These are phyloP conservation scores for Rhodosporidiobolus sp. DNA, from an alignment of 768 basidiomycete genomes.

Conservation along the genomic window DNA sequence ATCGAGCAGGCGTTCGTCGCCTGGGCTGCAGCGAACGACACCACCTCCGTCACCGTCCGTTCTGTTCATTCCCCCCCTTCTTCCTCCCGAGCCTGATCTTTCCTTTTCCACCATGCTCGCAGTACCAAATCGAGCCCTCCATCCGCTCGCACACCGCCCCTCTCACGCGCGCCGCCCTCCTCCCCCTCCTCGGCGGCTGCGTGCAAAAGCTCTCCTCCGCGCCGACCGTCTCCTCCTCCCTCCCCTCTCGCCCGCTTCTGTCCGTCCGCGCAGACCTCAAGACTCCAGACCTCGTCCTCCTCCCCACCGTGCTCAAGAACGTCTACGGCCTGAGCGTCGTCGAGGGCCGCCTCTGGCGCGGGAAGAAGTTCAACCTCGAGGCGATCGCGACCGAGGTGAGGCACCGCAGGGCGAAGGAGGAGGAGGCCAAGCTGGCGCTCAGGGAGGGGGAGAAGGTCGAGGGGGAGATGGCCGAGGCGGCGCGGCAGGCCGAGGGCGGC, in stretches of 20 bases:
- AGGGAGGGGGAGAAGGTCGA: not conserved
- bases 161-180: slow-evolving; percentile 26
- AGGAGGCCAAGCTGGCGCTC: slow-evolving; percentile 5
- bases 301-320: slow-evolving; percentile 35
- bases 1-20: slow-evolving; percentile 29
- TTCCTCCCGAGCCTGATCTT: not conserved
- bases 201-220: slow-evolving; percentile 14
- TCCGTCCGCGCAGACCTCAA: slow-evolving; percentile 31
- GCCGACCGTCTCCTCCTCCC: slow-evolving; percentile 18
- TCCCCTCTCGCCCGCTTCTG: slow-evolving; percentile 14
- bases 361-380: slow-evolving; percentile 38
- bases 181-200: slow-evolving; percentile 28
- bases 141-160: slow-evolving; percentile 34
- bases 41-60: slow-evolving; percentile 25
- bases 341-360: slow-evolving; percentile 34
- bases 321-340: slow-evolving; percentile 34
- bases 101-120: not conserved
- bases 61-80: no score
- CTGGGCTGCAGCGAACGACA: slow-evolving; percentile 20
- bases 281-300: slow-evolving; percentile 34
- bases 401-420: slow-evolving; percentile 11
- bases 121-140: slow-evolving; percentile 37
- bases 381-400: slow-evolving; percentile 23
- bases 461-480: not conserved
- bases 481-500: not conserved